phyloP scores from a whole-genome alignment of 352 stramenopile species.

The Globisporangium carolinianum region DNA sequence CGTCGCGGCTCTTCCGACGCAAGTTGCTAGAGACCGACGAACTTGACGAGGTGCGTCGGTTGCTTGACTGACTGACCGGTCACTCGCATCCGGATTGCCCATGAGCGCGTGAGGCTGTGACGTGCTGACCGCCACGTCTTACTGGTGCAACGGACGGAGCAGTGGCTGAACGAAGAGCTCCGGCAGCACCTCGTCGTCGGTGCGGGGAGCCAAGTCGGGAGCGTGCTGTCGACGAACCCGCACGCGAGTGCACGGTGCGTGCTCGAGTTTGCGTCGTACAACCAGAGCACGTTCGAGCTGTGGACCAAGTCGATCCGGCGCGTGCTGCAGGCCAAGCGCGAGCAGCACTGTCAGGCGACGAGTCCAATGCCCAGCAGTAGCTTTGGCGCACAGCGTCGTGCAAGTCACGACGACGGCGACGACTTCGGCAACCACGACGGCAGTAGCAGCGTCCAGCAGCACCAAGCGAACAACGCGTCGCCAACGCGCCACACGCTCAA shows the following conservation, averaged over 20 bases:
- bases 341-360: conserved; percentile 14
- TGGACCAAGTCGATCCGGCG: conserved; percentile 81
- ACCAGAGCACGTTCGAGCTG: conserved; percentile 77
- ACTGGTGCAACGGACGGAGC: no score
- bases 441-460: background rate
- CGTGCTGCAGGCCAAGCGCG: conserved; percentile 49
- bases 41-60: conserved; percentile 49
- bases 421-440: background rate
- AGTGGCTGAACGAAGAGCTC: conserved; percentile 75
- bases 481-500: conserved; percentile 3
- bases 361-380: conserved; percentile 6
- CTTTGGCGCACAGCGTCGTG: conserved; percentile 3
- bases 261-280: conserved; percentile 78
- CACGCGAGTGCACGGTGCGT: conserved; percentile 53
- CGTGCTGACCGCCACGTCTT: no score
- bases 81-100: no score
- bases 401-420: background rate
- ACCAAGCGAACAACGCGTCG: conserved; percentile 9
- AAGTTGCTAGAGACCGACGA: conserved; percentile 71
- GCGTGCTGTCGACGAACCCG: conserved; percentile 44
- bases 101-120: no score
- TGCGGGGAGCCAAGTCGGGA: conserved; percentile 33
- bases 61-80: no score
- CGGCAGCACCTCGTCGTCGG: conserved; percentile 43
- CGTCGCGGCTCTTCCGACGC: conserved; percentile 55